Evolutionary conservation across 2,329 filamentous ascomycete genomes (phyloP).

Genomic region (Trichoderma simmonsii): DNA sequence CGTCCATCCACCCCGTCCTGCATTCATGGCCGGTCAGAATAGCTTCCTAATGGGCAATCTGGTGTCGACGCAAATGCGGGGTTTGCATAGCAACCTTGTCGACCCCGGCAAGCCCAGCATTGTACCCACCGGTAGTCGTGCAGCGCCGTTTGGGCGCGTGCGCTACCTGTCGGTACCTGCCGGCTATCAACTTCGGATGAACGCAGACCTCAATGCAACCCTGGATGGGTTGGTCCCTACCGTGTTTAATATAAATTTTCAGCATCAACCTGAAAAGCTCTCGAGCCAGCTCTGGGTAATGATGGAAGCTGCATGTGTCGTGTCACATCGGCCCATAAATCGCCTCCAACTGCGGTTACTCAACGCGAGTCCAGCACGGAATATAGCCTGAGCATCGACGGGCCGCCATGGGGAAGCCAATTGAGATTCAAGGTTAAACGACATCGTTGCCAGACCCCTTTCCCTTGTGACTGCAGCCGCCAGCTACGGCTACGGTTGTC

Average conservation of each 20-base stretch:
- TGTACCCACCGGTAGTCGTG: not conserved
- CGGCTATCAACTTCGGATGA: conserved; percentile 2
- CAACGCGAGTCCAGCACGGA: not conserved
- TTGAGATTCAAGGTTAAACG: not conserved
- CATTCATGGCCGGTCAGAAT: not conserved
- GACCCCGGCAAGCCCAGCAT: too few species aligned
- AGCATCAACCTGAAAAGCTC: not conserved
- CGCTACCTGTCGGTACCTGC: not conserved
- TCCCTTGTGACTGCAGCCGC: not conserved
- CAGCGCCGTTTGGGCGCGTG: not conserved
- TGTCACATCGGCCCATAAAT: conserved; percentile 5
- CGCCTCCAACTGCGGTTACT: not conserved
- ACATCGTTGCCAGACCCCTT: not conserved
- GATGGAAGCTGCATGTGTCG: conserved; percentile 13
- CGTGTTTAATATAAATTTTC: not conserved
- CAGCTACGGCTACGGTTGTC: not conserved
- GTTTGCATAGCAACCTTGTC: not conserved
- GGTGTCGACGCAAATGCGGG: not conserved
- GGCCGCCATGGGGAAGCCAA: not conserved
- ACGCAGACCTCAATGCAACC: not conserved
- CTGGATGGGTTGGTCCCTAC: not conserved
- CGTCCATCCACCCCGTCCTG: not conserved
- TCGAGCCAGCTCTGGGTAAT: conserved; percentile 10
- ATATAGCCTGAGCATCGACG: conserved; percentile 11
- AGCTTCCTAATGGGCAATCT: conserved; percentile 15